These are phyloP conservation scores for Dendrostoma leiphaemia DNA, from an alignment of 2,329 filamentous ascomycete species.

Conservation along the genomic window DNA sequence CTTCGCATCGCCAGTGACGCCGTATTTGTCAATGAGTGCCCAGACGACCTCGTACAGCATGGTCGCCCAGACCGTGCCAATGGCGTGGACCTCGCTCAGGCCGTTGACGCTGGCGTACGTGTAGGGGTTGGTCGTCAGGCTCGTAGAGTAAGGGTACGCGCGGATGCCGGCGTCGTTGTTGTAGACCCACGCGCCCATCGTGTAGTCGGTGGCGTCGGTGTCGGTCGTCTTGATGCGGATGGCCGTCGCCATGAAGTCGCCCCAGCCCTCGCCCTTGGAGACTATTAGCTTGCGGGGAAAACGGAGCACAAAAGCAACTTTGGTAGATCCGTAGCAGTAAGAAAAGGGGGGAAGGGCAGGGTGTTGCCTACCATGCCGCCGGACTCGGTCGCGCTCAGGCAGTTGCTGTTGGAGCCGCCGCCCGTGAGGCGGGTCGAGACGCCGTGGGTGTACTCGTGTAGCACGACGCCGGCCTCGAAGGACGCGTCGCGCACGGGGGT, in stretches of 20 bases:
- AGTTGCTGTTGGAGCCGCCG: conserved; percentile 51
- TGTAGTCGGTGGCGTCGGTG: conserved; percentile 43
- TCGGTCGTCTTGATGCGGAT: conserved; percentile 45
- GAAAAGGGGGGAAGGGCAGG: too few relatives aligned
- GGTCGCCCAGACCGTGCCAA: conserved; percentile 52
- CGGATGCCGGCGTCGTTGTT: conserved; percentile 45
- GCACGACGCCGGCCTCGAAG: conserved; percentile 60
- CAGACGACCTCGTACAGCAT: conserved; percentile 56
- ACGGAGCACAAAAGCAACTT: too few relatives aligned
- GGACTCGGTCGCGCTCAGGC: conserved; percentile 44
- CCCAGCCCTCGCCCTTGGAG: conserved; percentile 59
- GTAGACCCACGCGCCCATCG: conserved; percentile 49
- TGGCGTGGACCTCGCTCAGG: conserved; percentile 40
- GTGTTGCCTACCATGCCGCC: conserved; percentile 60
- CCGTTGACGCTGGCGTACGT: conserved; percentile 45
- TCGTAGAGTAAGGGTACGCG: conserved; percentile 50
- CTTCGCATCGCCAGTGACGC: conserved; percentile 41
- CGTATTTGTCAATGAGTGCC: conserved; percentile 56
- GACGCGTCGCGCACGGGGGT: conserved; percentile 49
- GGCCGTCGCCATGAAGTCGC: conserved; percentile 53
- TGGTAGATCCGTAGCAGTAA: too few relatives aligned
- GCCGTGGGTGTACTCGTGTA: conserved; percentile 58
- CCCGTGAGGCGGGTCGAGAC: conserved; percentile 59
- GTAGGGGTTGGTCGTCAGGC: conserved; percentile 45
- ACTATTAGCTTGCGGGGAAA: too few relatives aligned